Percentiles rank a stretch among this genome's conserved stretches.
phyloP scores from a whole-genome alignment of 169 alveolate genomes.

The Eimeria praecox region DNA sequence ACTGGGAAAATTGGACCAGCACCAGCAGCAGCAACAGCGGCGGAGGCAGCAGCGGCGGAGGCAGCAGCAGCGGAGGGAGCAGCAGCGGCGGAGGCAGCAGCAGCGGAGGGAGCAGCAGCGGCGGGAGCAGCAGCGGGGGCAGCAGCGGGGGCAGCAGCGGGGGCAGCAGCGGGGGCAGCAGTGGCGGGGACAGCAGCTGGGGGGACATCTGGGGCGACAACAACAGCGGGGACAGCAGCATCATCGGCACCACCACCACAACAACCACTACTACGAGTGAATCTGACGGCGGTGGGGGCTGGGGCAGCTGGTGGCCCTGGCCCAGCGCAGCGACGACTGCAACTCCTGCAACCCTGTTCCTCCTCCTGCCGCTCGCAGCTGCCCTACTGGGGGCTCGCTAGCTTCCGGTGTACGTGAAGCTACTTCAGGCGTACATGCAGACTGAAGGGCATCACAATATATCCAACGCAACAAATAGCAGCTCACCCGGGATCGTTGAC shows the following conservation, averaged over 20 bases:
- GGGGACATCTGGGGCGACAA: not conserved
- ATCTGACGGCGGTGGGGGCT: not conserved
- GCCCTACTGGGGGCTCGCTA: not conserved
- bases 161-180: not conserved
- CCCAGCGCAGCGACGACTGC: not conserved
- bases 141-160: not conserved
- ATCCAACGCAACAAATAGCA: too few species aligned
- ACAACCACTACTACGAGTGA: not conserved
- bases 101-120: not conserved
- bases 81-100: not conserved
- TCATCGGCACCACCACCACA: not conserved
- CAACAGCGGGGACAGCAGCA: not conserved
- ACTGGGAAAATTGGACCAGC: not conserved
- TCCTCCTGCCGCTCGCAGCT: not conserved
- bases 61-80: not conserved
- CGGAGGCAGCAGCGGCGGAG: too few species aligned
- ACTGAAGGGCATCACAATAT: too few species aligned
- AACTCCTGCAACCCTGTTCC: not conserved
- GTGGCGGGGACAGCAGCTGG: too few species aligned
- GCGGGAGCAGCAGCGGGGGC: not conserved
- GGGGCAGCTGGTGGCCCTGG: slow-evolving; percentile 36
- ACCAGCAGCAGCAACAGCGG: not conserved
- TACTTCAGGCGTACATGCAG: not conserved
- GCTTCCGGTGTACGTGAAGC: not conserved
- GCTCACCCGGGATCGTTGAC: too few species aligned